phyloP scores from a whole-genome alignment of 345 rosid genomes.

The Corchorus capsularis region DNA sequence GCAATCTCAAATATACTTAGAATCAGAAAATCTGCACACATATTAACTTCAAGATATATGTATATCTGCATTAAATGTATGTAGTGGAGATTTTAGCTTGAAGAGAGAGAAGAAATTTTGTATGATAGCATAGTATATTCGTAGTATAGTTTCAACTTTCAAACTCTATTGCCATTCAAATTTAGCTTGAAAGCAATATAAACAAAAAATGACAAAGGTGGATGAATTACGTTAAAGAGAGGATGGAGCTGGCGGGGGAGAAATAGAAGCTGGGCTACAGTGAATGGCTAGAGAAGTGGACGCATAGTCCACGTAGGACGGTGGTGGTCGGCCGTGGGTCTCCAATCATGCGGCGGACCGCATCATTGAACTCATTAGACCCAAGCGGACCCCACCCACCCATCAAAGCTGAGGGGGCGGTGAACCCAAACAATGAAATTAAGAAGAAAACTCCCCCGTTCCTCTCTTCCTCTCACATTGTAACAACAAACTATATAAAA shows the following conservation, averaged over 20 bases:
- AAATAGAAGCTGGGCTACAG: not conserved
- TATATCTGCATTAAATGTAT: too few relatives aligned
- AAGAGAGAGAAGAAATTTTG: too few relatives aligned
- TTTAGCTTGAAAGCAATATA: not conserved
- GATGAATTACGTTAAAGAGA: not conserved
- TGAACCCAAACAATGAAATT: not conserved
- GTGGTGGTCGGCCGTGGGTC: constrained; percentile 82
- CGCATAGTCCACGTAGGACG: constrained; percentile 71
- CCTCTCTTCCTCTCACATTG: not conserved
- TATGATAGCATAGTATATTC: too few relatives aligned
- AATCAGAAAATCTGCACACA: too few relatives aligned
- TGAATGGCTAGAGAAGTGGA: constrained; percentile 26
- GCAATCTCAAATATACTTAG: too few relatives aligned
- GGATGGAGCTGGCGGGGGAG: not conserved
- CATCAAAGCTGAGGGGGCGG: not conserved
- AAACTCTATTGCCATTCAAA: not conserved
- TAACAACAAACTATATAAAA: not conserved
- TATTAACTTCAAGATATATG: too few relatives aligned
- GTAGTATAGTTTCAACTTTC: too few relatives aligned
- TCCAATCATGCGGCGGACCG: constrained; percentile 77
- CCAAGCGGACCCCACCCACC: constrained; percentile 47
- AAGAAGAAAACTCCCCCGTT: not conserved
- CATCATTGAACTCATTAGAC: constrained; percentile 52
- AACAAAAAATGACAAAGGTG: not conserved
- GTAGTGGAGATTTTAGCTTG: too few relatives aligned